Evolutionary conservation across 2,329 filamentous ascomycete genomes (phyloP).

Genomic region (Trichoderma harzianum): DNA sequence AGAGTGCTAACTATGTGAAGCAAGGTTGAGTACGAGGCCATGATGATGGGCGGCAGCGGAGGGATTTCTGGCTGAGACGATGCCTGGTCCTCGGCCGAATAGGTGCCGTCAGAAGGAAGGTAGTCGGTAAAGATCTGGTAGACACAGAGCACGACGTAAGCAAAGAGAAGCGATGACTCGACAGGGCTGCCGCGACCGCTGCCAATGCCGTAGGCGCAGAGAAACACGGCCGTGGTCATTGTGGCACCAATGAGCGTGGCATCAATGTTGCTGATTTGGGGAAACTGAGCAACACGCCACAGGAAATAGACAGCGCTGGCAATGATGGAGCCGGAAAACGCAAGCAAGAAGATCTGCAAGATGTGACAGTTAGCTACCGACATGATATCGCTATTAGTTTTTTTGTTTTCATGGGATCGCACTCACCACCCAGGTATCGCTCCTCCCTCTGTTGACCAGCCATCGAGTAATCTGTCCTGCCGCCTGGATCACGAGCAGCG

Average conservation of each 20-base stretch:
- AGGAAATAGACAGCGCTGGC: constrained; percentile 94
- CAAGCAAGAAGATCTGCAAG: constrained; percentile 75
- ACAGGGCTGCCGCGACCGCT: constrained; percentile 92
- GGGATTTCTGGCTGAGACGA: constrained; percentile 79
- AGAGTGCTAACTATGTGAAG: constrained; percentile 78
- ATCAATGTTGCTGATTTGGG: constrained; percentile 87
- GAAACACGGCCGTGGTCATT: constrained; percentile 86
- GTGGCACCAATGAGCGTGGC: constrained; percentile 89
- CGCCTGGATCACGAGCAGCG: constrained; percentile 89
- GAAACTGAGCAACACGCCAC: constrained; percentile 91
- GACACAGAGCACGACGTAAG: constrained; percentile 96
- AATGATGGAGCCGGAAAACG: constrained; percentile 85
- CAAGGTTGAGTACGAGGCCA: constrained; percentile 94
- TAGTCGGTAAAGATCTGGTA: constrained; percentile 99
- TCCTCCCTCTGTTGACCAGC: constrained; percentile 88
- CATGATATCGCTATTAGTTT: background rate
- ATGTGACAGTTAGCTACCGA: background rate
- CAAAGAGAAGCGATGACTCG: constrained; percentile 91
- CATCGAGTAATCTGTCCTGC: constrained; percentile 91
- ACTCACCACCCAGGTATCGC: constrained; percentile 93
- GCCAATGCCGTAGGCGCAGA: constrained; percentile 90
- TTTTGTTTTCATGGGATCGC: background rate
- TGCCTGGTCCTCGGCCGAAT: constrained; percentile 48
- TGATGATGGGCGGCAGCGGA: constrained; percentile 94
- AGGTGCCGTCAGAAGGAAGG: constrained; percentile 69